phyloP scores from a whole-genome alignment of 2,329 filamentous ascomycete genomes.

The Penicillium sp. region DNA sequence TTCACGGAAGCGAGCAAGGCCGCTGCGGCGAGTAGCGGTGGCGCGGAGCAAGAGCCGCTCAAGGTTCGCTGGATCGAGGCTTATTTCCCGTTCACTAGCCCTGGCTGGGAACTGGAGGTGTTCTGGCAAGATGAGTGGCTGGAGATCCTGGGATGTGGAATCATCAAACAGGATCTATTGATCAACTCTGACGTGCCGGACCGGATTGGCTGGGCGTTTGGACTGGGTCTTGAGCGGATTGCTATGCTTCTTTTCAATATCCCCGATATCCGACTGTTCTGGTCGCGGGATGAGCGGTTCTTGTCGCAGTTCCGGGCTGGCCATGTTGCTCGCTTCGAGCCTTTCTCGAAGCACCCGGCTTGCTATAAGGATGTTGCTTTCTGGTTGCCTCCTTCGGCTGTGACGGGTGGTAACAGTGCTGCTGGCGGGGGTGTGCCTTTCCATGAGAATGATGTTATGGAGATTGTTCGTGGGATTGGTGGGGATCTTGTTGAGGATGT shows the following conservation, averaged over 20 bases:
- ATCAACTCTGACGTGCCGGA: conserved; percentile 72
- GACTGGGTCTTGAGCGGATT: conserved; percentile 87
- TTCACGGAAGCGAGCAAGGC: conserved; percentile 76
- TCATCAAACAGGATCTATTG: conserved; percentile 80
- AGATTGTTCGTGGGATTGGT: conserved; percentile 78
- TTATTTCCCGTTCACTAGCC: conserved; percentile 95
- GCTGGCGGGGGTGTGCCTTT: conserved; percentile 53
- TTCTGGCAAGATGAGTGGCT: conserved; percentile 95
- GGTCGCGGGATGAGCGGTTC: conserved; percentile 83
- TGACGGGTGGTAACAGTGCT: conserved; percentile 38
- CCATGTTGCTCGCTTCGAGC: conserved; percentile 65
- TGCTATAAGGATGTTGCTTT: conserved; percentile 94
- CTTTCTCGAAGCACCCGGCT: conserved; percentile 87
- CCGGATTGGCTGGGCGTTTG: conserved; percentile 91
- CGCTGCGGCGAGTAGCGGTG: conserved; percentile 52
- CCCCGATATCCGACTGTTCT: conserved; percentile 94
- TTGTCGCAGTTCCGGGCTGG: conserved; percentile 71
- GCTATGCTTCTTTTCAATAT: conserved; percentile 98
- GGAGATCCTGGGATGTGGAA: conserved; percentile 89
- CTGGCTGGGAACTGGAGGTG: conserved; percentile 94
- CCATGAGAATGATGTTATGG: conserved; percentile 97
- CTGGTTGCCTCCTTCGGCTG: conserved; percentile 64
- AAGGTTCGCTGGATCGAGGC: conserved; percentile 93
- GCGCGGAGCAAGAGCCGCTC: conserved; percentile 67
- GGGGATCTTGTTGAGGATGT: conserved; percentile 90